Percentiles rank a stretch among this genome's conserved stretches.
Evolutionary conservation across 441 rosid genomes (phyloP).

Genomic region (Iberis amara): DNA sequence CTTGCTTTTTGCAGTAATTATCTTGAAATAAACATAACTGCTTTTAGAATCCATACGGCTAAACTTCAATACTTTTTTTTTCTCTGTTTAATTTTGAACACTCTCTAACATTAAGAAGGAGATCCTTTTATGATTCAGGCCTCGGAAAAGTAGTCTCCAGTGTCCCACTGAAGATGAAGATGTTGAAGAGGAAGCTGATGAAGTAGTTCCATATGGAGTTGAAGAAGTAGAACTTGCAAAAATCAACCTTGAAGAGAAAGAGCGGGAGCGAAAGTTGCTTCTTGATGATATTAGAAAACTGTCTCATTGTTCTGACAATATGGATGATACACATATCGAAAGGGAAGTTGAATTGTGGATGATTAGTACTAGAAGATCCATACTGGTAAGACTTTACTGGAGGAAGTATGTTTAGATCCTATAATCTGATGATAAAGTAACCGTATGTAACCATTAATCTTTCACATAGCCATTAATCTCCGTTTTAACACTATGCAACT

Average conservation of each 20-base stretch:
- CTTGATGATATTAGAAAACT: constrained; percentile 77
- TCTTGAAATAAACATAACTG: constrained; percentile 1
- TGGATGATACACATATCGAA: constrained; percentile 43
- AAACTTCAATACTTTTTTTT: constrained; percentile 5
- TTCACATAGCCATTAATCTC: not conserved
- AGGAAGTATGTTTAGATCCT: constrained; percentile 18
- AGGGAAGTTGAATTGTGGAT: constrained; percentile 71
- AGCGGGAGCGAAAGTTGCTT: constrained; percentile 68
- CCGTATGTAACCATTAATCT: not conserved
- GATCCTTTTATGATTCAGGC: constrained; percentile 51
- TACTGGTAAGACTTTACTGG: constrained; percentile 54
- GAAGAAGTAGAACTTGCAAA: constrained; percentile 98
- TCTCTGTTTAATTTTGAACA: not conserved
- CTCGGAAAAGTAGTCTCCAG: constrained; percentile 84
- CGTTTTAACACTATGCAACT: constrained; percentile 5
- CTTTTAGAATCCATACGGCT: constrained; percentile 13
- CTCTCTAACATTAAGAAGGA: constrained; percentile 12
- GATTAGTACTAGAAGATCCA: constrained; percentile 56
- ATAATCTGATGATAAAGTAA: not conserved
- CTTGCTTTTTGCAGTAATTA: constrained; percentile 18
- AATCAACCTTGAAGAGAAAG: constrained; percentile 75
- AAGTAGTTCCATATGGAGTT: constrained; percentile 96
- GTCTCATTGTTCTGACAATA: constrained; percentile 49
- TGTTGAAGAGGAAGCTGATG: constrained; percentile 96
- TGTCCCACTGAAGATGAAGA: constrained; percentile 94